Evolutionary conservation across 371 early-diverging fungal species (phyloP).

Genomic region (Globomyces sp.): DNA sequence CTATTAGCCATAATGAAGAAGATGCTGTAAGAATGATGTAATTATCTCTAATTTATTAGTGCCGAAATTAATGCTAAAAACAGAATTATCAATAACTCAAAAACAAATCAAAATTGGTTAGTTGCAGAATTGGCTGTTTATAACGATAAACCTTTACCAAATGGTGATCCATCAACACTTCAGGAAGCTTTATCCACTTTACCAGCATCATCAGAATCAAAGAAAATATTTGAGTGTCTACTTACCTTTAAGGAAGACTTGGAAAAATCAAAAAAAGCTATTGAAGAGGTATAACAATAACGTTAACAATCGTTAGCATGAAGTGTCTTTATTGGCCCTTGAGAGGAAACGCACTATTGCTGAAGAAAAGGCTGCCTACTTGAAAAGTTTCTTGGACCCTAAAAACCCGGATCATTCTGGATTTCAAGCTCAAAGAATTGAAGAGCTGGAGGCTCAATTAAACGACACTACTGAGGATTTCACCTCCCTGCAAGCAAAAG

Average conservation of each 20-base stretch:
- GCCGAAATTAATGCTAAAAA: conserved; percentile 35
- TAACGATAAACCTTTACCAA: conserved; percentile 6
- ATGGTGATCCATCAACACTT: not conserved
- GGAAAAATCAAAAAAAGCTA: conserved; percentile 22
- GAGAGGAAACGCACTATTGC: conserved; percentile 7
- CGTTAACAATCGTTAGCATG: conserved; percentile 15
- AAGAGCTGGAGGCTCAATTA: conserved; percentile 8
- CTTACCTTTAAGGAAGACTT: conserved; percentile 31
- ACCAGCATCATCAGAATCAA: not conserved
- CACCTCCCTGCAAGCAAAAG: conserved; percentile 20
- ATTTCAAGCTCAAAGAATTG: conserved; percentile 12
- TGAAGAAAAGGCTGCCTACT: conserved; percentile 18
- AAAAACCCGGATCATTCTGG: not conserved
- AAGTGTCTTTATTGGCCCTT: conserved; percentile 15
- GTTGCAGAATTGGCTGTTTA: conserved; percentile 18
- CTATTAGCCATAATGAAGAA: conserved; percentile 17
- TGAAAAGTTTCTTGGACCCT: not conserved
- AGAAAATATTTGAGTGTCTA: conserved; percentile 17
- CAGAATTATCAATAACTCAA: conserved; percentile 30
- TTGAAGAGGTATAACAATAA: conserved; percentile 23
- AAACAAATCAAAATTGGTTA: conserved; percentile 32
- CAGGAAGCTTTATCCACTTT: not conserved
- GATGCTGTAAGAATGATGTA: not conserved
- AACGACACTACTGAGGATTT: conserved; percentile 2
- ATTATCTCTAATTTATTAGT: too few relatives aligned